These are phyloP conservation scores for Kodamaea laetipori DNA, from an alignment of 805 yeast genomes.

Conservation along the genomic window DNA sequence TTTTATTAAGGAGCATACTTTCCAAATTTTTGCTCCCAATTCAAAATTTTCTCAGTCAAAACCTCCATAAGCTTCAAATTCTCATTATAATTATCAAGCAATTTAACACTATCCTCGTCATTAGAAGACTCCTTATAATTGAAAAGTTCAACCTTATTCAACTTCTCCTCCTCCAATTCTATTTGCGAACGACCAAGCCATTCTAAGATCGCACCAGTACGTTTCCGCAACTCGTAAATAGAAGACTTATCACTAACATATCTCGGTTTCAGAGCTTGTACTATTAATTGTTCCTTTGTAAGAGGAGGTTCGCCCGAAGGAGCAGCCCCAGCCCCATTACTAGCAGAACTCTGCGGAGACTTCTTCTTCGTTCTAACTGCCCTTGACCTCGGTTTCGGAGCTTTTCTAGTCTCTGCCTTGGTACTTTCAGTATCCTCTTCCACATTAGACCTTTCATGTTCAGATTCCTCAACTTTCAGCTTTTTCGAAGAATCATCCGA, in stretches of 20 bases:
- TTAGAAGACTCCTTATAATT: conserved; percentile 41
- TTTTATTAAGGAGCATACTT: conserved; percentile 46
- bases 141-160: conserved; percentile 52
- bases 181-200: conserved; percentile 85
- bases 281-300: conserved; percentile 51
- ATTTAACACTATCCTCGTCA: conserved; percentile 28
- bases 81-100: conserved; percentile 52
- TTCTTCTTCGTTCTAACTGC: conserved; percentile 12
- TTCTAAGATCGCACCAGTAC: conserved; percentile 88
- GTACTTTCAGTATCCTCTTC: conserved; percentile 10
- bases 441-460: conserved; percentile 12
- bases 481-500: conserved; percentile 10
- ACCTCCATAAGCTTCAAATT: conserved; percentile 69
- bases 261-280: conserved; percentile 80
- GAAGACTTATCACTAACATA: conserved; percentile 76
- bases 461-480: conserved; percentile 10
- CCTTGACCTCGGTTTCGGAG: conserved; percentile 13
- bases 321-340: conserved; percentile 4
- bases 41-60: conserved; percentile 66
- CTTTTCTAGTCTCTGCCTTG: background rate
- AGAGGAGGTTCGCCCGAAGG: conserved; percentile 11
- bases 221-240: conserved; percentile 78
- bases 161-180: conserved; percentile 75
- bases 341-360: conserved; percentile 8
- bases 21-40: conserved; percentile 80